These are phyloP conservation scores for Lunularia cruciata DNA, from an alignment of 225 moss, liverwort and hornwort genomes.

Conservation along the genomic window DNA sequence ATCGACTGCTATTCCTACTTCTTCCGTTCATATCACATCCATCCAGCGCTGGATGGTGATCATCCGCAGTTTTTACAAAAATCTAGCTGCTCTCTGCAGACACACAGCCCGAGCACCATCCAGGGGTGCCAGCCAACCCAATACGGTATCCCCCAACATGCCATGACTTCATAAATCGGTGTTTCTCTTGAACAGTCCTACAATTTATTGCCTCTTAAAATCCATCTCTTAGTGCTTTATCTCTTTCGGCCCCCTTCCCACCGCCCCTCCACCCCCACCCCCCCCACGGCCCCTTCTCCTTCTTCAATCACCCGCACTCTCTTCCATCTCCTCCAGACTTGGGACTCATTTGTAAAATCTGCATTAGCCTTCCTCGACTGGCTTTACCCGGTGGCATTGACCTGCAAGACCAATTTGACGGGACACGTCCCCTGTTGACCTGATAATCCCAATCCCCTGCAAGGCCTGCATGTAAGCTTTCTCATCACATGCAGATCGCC, in stretches of 20 bases:
- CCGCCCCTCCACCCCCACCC: too few relatives aligned
- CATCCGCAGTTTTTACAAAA: not conserved
- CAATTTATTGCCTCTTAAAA: conserved; percentile 10
- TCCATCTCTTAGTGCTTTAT: conserved; percentile 2
- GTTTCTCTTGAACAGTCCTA: not conserved
- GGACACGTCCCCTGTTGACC: not conserved
- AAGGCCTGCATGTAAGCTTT: not conserved
- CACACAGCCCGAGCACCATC: conserved; percentile 1
- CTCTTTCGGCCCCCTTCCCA: not conserved
- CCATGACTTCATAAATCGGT: conserved; percentile 11
- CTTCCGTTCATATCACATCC: not conserved
- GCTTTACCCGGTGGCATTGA: not conserved
- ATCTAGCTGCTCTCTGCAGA: not conserved
- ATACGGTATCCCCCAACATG: not conserved
- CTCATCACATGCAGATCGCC: not conserved
- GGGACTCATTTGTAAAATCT: not conserved
- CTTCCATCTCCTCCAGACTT: not conserved
- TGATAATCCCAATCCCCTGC: too few relatives aligned
- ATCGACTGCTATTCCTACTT: not conserved
- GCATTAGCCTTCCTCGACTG: too few relatives aligned
- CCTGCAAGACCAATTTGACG: not conserved
- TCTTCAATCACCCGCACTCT: not conserved
- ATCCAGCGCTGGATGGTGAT: not conserved
- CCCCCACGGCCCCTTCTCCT: not conserved
- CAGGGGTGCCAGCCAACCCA: not conserved